A percentile compares a stretch with the other conserved stretches of the same genome.
Conservation (phyloP, 805 yeast genomes). For the Candida yuanshanica region DNA sequence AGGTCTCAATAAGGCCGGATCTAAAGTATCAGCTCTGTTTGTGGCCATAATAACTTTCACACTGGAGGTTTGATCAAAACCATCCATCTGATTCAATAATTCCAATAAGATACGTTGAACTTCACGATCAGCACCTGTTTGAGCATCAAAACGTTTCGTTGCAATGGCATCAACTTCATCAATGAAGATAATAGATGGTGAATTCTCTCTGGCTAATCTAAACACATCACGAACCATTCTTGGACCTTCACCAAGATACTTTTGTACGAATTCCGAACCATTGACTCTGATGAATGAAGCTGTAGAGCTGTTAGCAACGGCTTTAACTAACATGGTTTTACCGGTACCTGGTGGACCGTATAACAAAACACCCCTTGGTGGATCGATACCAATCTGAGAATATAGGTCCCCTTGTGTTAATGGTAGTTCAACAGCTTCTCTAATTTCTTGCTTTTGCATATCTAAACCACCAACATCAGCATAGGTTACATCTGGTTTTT, state of each 20-base stretch:
- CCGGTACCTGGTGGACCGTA: conserved; percentile 99
- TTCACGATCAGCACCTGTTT: conserved; percentile 99
- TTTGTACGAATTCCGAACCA: conserved; percentile 97
- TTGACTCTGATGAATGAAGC: conserved; percentile 95
- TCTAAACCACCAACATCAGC: conserved; percentile 99
- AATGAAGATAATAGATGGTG: conserved; percentile 94
- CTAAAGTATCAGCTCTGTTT: conserved; percentile 97
- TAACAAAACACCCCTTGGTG: conserved; percentile 94
- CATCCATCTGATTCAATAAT: conserved; percentile 97
- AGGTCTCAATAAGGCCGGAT: conserved; percentile 96
- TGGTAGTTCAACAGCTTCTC: conserved; percentile 98
- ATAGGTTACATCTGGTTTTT: conserved; percentile 87
- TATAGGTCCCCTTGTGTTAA: conserved; percentile 92
- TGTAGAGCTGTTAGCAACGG: conserved; percentile 94
- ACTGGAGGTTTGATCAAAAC: conserved; percentile 91
- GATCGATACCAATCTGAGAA: conserved; percentile 97
- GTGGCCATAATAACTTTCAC: conserved; percentile 99
- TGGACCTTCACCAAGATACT: conserved; percentile 98
- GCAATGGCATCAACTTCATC: conserved; percentile 99
- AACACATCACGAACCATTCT: conserved; percentile 99
- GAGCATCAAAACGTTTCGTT: conserved; percentile 98
- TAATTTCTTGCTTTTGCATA: conserved; percentile 98
- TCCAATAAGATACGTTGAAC: conserved; percentile 97
- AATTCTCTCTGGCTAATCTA: conserved; percentile 93
- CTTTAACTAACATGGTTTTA: conserved; percentile 97